These are phyloP conservation scores for cucumber (Cucumis sativus) DNA, from an alignment of 306 rosid genomes.

Conservation along the genomic window DNA sequence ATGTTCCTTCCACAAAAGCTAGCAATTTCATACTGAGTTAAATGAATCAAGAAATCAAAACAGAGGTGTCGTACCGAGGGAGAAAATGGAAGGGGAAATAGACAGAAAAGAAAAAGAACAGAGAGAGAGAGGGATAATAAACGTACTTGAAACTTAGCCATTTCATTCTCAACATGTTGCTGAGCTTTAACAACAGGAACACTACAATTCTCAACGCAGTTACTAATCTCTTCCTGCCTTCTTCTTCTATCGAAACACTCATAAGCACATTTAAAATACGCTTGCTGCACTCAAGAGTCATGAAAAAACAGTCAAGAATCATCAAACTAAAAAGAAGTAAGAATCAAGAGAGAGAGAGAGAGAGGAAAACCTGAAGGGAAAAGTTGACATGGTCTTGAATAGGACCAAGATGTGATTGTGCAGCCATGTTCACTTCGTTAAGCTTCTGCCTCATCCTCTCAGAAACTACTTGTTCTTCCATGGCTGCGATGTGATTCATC, in stretches of 20 bases:
- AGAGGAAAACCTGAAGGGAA: conserved; percentile 61
- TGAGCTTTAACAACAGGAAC: conserved; percentile 66
- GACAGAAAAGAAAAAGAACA: neutral
- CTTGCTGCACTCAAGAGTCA: conserved; percentile 47
- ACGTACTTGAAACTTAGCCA: conserved; percentile 82
- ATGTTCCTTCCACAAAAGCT: too few species aligned
- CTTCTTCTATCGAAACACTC: conserved; percentile 84
- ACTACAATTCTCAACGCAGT: conserved; percentile 67
- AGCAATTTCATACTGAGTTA: neutral
- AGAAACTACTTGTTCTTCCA: conserved; percentile 61
- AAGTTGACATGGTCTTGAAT: conserved; percentile 88
- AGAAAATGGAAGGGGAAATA: neutral
- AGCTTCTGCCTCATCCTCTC: conserved; percentile 66
- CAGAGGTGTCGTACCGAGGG: neutral
- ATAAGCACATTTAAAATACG: conserved; percentile 81
- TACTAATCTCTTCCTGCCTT: conserved; percentile 59
- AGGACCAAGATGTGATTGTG: conserved; percentile 57
- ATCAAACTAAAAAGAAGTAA: neutral
- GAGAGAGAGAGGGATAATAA: neutral
- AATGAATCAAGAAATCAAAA: neutral
- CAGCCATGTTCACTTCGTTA: conserved; percentile 65
- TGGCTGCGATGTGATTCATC: conserved; percentile 45
- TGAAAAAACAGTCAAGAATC: neutral
- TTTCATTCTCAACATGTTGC: conserved; percentile 71
- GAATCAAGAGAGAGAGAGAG: neutral